Percentiles rank a stretch among this genome's conserved stretches.
Evolutionary conservation across 306 rosid genomes (phyloP).

Genomic region (Fragaria vesca): DNA sequence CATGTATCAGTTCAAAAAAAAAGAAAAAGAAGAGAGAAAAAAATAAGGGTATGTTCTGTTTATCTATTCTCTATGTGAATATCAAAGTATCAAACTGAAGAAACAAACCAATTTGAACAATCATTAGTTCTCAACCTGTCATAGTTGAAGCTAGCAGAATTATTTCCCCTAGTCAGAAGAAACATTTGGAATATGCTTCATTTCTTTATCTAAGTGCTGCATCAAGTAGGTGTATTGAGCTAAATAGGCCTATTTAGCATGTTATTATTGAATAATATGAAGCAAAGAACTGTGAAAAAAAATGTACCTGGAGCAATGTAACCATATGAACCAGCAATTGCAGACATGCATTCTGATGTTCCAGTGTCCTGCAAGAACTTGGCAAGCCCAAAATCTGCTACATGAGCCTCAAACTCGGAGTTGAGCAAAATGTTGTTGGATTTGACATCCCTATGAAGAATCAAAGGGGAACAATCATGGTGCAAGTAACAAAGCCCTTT

Average conservation of each 20-base stretch:
- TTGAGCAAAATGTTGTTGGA: conserved; percentile 80
- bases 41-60: conserved; percentile 1
- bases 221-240: conserved; percentile 1
- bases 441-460: conserved; percentile 85
- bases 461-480: conserved; percentile 87
- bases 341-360: conserved; percentile 92
- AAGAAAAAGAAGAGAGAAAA: background rate
- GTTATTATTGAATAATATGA: background rate
- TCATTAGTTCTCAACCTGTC: conserved; percentile 22
- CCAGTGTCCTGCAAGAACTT: conserved; percentile 82
- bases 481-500: conserved; percentile 86
- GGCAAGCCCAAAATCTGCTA: conserved; percentile 94
- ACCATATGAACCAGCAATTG: conserved; percentile 93
- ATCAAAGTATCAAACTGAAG: conserved; percentile 7
- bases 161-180: background rate
- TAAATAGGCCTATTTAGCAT: background rate
- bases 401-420: conserved; percentile 87
- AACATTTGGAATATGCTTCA: conserved; percentile 12
- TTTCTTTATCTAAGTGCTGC: conserved; percentile 7
- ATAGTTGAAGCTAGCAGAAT: background rate
- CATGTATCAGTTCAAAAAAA: conserved; percentile 4
- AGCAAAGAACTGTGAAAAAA: background rate
- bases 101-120: conserved; percentile 13
- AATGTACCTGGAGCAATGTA: conserved; percentile 91
- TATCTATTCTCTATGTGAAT: background rate